These are phyloP conservation scores for Fagopyrum esculentum DNA, from an alignment of 148 eudicot genomes.

Conservation along the genomic window DNA sequence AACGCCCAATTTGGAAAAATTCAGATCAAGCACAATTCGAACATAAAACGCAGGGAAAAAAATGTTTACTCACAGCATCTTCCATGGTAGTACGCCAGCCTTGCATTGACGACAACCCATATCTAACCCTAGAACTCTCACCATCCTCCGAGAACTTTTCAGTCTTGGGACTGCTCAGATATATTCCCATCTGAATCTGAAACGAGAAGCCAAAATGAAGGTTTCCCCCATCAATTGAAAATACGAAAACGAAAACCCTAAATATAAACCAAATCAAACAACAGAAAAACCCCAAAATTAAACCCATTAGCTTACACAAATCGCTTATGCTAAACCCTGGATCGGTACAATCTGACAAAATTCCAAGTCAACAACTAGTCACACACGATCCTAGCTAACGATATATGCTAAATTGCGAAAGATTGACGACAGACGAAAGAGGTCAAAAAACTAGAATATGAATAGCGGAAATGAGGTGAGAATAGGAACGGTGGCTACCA, in stretches of 20 bases:
- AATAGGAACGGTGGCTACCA: background rate
- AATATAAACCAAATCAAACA: background rate
- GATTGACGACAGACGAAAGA: background rate
- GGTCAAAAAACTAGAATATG: background rate
- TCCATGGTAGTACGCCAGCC: constrained; percentile 99
- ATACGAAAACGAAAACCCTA: background rate
- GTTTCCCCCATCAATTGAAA: background rate
- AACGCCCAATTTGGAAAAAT: background rate
- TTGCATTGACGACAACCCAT: constrained; percentile 96
- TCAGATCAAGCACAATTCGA: background rate
- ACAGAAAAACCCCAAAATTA: background rate
- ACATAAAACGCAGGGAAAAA: constrained; percentile 6
- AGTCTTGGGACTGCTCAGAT: constrained; percentile 90
- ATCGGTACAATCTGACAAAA: background rate
- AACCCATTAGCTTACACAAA: constrained; percentile 1
- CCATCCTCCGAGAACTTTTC: constrained; percentile 96
- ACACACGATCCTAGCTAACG: background rate
- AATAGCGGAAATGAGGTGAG: constrained; percentile 1
- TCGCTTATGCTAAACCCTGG: background rate
- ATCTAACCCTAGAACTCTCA: constrained; percentile 55
- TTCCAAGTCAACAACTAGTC: background rate
- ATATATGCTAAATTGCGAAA: background rate
- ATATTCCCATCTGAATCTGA: constrained; percentile 77
- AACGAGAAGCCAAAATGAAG: constrained; percentile 17
- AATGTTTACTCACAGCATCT: constrained; percentile 78